A percentile compares a stretch with the other conserved stretches of the same genome.
Evolutionary conservation across 2,329 filamentous ascomycete genomes (phyloP).

Genomic region (Diaporthe ilicicola): DNA sequence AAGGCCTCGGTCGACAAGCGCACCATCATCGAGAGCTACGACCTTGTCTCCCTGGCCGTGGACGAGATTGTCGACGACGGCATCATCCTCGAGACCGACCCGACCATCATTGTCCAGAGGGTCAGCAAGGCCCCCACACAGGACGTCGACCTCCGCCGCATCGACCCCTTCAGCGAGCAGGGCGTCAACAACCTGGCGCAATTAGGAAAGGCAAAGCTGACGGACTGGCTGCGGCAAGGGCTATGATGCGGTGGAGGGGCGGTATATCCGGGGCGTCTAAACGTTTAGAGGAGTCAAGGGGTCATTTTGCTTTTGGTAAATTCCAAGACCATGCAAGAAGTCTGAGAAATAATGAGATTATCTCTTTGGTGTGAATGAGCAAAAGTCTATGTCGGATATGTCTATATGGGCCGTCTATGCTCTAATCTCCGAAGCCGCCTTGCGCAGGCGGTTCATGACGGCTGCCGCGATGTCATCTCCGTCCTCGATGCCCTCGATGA

Average conservation of each 20-base stretch:
- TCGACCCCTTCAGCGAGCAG: slow-evolving; percentile 90
- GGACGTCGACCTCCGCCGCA: slow-evolving; percentile 90
- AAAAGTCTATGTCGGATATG: slow-evolving; percentile 17
- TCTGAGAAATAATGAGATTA: slow-evolving; percentile 7
- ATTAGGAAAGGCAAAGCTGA: slow-evolving; percentile 90
- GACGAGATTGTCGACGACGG: slow-evolving; percentile 97
- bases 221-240: slow-evolving; percentile 89
- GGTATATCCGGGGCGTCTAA: slow-evolving; percentile 30
- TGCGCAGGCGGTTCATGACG: slow-evolving; percentile 84
- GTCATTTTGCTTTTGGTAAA: slow-evolving; percentile 31
- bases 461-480: slow-evolving; percentile 85
- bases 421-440: slow-evolving; percentile 71
- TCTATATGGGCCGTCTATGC: slow-evolving; percentile 45
- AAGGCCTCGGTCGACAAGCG: slow-evolving; percentile 99
- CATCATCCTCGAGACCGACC: slow-evolving; percentile 96
- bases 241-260: slow-evolving; percentile 55
- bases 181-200: slow-evolving; percentile 94
- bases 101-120: slow-evolving; percentile 89
- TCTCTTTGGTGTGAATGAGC: slow-evolving; percentile 10
- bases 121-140: slow-evolving; percentile 92
- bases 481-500: slow-evolving; percentile 87
- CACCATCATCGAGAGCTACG: slow-evolving; percentile 98
- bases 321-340: slow-evolving; percentile 21
- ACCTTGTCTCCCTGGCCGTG: slow-evolving; percentile 90
- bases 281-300: slow-evolving; percentile 34